Evolutionary conservation across 352 stramenopile species (phyloP).

Genomic region (Globisporangium echinulatum): DNA sequence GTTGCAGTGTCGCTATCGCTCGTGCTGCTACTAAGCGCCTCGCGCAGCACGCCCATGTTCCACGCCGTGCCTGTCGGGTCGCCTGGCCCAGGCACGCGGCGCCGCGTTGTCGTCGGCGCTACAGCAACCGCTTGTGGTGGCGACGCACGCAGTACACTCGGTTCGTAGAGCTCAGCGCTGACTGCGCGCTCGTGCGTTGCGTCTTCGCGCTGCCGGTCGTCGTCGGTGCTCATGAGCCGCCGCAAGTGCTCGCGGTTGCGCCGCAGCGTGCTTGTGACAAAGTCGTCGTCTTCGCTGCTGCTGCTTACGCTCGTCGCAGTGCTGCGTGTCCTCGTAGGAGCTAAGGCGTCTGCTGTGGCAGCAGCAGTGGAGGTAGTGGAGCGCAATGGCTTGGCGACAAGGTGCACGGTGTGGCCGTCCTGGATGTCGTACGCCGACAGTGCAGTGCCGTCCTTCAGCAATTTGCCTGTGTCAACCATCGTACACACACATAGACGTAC

Average conservation of each 20-base stretch:
- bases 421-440: slow-evolving; percentile 85
- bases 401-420: slow-evolving; percentile 88
- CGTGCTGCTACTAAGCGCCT: slow-evolving; percentile 21
- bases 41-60: slow-evolving; percentile 57
- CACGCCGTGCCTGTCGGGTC: slow-evolving; percentile 35
- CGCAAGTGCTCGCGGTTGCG: slow-evolving; percentile 13
- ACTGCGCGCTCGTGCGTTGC: background rate
- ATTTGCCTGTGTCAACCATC: slow-evolving; percentile 34
- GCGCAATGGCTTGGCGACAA: slow-evolving; percentile 62
- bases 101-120: slow-evolving; percentile 1
- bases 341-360: background rate
- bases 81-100: slow-evolving; percentile 12
- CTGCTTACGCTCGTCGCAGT: background rate
- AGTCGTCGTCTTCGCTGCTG: slow-evolving; percentile 5
- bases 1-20: slow-evolving; percentile 3
- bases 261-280: background rate
- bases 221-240: slow-evolving; percentile 6
- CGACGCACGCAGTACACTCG: slow-evolving; percentile 6
- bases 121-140: background rate
- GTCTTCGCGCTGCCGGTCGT: slow-evolving; percentile 2
- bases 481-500: background rate
- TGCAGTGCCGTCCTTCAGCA: slow-evolving; percentile 73
- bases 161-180: slow-evolving; percentile 4
- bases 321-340: background rate
- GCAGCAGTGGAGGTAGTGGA: background rate